Percentiles rank a stretch among this genome's conserved stretches.
Conservation (phyloP, 108 stramenopile genomes). For the Parietichytrium sp. region DNA sequence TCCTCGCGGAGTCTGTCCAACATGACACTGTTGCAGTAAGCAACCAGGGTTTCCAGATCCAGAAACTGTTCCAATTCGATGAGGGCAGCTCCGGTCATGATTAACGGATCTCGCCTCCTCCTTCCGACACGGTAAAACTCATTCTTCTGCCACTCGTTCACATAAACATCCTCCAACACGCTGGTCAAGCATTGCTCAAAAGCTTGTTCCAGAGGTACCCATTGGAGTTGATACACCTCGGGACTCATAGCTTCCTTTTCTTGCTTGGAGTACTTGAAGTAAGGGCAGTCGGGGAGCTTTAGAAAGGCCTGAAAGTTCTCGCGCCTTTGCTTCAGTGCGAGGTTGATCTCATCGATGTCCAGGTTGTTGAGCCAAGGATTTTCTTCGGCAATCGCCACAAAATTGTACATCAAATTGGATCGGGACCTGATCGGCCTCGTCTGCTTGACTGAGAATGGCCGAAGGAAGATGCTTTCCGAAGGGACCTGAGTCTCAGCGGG, state of each 20-base stretch:
- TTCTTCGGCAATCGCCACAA: constrained; percentile 5
- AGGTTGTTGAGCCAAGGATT: constrained; percentile 28
- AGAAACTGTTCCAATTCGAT: constrained; percentile 25
- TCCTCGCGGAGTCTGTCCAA: not conserved
- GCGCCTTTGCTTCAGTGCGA: not conserved
- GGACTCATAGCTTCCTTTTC: constrained; percentile 10
- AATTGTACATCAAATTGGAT: constrained; percentile 33
- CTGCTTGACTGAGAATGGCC: constrained; percentile 22
- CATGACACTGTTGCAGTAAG: not conserved
- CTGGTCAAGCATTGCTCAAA: not conserved
- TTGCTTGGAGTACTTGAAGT: not conserved
- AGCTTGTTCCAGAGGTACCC: constrained; percentile 26
- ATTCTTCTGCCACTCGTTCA: constrained; percentile 7
- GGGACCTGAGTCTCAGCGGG: constrained; percentile 34
- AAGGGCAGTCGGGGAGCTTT: not conserved
- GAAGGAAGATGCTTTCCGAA: not conserved
- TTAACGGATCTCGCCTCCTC: not conserved
- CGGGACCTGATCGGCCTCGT: constrained; percentile 1
- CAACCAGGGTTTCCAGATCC: not conserved
- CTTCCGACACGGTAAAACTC: not conserved
- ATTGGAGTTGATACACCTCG: constrained; percentile 10
- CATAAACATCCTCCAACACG: not conserved
- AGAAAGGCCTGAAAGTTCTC: not conserved
- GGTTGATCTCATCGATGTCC: constrained; percentile 30
- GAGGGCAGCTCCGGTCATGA: constrained; percentile 26